phyloP scores from a whole-genome alignment of 176 grass and related monocot species.

The Aegilops sharonensis region DNA sequence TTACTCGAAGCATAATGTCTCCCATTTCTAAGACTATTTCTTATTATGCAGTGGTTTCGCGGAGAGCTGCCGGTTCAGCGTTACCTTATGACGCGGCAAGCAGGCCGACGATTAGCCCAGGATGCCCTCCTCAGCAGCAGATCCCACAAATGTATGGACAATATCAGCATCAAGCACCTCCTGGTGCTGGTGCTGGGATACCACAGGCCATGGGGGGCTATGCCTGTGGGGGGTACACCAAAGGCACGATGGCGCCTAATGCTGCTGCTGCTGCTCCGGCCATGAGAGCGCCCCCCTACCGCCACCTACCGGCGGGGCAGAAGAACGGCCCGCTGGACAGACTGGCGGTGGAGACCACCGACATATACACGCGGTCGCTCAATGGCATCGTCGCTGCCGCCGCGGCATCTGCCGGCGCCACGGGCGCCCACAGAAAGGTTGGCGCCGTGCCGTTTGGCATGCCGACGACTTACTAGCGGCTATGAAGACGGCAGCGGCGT shows the following conservation, averaged over 20 bases:
- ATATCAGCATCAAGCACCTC: conserved; percentile 35
- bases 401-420: conserved; percentile 44
- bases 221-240: conserved; percentile 26
- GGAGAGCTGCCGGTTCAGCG: conserved; percentile 50
- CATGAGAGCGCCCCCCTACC: conserved; percentile 61
- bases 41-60: conserved; percentile 36
- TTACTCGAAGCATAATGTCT: neutral
- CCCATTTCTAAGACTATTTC: conserved; percentile 11
- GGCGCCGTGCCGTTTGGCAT: conserved; percentile 56
- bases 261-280: conserved; percentile 37
- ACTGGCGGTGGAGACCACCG: conserved; percentile 39
- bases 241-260: conserved; percentile 18
- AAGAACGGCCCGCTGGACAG: conserved; percentile 45
- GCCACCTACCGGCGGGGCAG: conserved; percentile 35
- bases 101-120: conserved; percentile 42
- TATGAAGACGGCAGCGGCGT: no score
- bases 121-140: conserved; percentile 51
- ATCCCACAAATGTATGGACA: conserved; percentile 43
- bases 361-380: conserved; percentile 56
- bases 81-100: conserved; percentile 43
- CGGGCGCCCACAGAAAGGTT: conserved; percentile 58
- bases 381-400: conserved; percentile 64
- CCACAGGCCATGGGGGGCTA: conserved; percentile 44
- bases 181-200: conserved; percentile 20
- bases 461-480: conserved; percentile 72